These are phyloP conservation scores for Neohortaea acidophila DNA, from an alignment of 495 filamentous ascomycete genomes.

Conservation along the genomic window DNA sequence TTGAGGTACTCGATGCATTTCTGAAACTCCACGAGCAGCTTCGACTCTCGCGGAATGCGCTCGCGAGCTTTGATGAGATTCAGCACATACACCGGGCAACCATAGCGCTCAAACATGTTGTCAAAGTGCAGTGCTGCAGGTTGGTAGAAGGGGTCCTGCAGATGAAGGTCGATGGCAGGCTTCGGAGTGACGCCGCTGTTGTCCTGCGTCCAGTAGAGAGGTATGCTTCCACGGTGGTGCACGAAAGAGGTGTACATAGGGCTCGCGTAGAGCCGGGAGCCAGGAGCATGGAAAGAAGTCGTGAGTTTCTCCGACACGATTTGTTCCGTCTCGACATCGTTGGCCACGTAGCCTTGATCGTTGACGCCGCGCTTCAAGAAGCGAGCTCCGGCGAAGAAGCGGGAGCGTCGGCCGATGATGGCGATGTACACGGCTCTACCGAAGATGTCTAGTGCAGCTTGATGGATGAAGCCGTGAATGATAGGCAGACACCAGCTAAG, in stretches of 20 bases:
- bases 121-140: constrained; percentile 96
- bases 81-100: constrained; percentile 76
- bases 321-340: constrained; percentile 98
- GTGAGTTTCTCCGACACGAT: constrained; percentile 88
- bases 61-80: constrained; percentile 88
- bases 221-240: constrained; percentile 93
- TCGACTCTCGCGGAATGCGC: constrained; percentile 81
- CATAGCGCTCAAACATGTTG: constrained; percentile 86
- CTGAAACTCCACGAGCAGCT: constrained; percentile 74
- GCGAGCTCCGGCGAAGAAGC: constrained; percentile 85
- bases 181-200: constrained; percentile 91
- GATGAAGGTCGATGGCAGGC: constrained; percentile 83
- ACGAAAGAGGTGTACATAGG: constrained; percentile 91
- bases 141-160: constrained; percentile 88
- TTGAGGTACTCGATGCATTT: constrained; percentile 85
- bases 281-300: constrained; percentile 88
- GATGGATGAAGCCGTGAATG: constrained; percentile 91
- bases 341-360: constrained; percentile 90
- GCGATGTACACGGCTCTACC: constrained; percentile 80
- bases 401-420: constrained; percentile 78
- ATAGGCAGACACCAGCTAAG: constrained; percentile 96
- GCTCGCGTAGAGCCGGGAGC: constrained; percentile 69
- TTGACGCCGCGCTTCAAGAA: constrained; percentile 93
- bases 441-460: constrained; percentile 31
- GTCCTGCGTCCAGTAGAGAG: constrained; percentile 94